These are phyloP conservation scores for Ascochyta lentis DNA, from an alignment of 2,329 filamentous ascomycete species.

Conservation along the genomic window DNA sequence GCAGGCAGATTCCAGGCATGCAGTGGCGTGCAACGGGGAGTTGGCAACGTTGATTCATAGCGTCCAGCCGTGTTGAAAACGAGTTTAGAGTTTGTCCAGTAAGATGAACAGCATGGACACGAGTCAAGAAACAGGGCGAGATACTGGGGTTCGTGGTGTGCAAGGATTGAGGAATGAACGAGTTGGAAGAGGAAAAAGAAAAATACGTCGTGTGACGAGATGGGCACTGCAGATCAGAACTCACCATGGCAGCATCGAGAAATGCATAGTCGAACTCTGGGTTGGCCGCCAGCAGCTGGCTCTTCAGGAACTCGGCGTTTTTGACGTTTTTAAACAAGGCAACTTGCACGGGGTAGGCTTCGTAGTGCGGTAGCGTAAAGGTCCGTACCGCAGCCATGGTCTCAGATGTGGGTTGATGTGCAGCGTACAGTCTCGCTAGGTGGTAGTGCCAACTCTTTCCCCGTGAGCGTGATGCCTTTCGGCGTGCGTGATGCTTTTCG, in stretches of 20 bases:
- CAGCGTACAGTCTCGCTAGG: not conserved
- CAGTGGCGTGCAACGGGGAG: not conserved
- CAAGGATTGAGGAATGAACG: not conserved
- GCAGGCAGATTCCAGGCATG: not conserved
- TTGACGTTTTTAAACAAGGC: conserved; percentile 76
- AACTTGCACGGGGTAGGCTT: conserved; percentile 72
- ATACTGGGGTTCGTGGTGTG: not conserved
- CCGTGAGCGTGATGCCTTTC: too few relatives aligned
- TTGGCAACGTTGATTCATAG: conserved; percentile 2
- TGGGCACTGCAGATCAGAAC: not conserved
- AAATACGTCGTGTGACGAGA: not conserved
- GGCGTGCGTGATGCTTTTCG: too few relatives aligned
- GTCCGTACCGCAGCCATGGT: conserved; percentile 62
- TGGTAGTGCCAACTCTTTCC: too few relatives aligned
- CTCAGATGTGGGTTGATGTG: not conserved
- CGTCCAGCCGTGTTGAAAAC: not conserved
- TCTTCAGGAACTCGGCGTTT: conserved; percentile 79
- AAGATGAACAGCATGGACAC: not conserved
- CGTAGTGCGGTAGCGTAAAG: conserved; percentile 77
- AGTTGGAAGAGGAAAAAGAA: not conserved
- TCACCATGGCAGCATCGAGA: conserved; percentile 81
- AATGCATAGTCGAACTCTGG: conserved; percentile 90
- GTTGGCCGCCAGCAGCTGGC: conserved; percentile 86
- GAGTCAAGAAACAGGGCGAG: conserved; percentile 1
- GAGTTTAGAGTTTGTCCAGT: not conserved